Conservation (phyloP, 768 basidiomycete species). For the Mycena filopes region DNA sequence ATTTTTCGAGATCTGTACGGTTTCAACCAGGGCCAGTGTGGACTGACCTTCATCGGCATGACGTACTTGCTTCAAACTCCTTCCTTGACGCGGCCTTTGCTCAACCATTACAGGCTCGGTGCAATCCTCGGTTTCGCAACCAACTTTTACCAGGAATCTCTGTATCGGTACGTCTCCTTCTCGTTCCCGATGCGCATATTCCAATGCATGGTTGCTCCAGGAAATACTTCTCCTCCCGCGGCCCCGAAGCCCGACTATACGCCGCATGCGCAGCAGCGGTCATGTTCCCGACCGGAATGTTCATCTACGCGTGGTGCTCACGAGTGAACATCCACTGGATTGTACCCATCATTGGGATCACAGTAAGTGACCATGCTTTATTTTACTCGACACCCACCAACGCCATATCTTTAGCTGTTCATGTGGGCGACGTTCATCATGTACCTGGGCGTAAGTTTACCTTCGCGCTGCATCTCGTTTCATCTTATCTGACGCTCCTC, state of each 20-base stretch:
- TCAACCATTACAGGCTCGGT: constrained; percentile 51
- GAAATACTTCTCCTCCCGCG: constrained; percentile 37
- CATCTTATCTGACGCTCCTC: too few species aligned
- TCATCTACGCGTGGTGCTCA: constrained; percentile 75
- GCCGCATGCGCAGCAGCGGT: constrained; percentile 58
- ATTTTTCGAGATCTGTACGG: constrained; percentile 59
- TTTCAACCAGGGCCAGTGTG: constrained; percentile 60
- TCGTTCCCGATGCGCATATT: neutral
- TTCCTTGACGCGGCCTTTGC: neutral
- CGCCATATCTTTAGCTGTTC: constrained; percentile 42
- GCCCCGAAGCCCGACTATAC: constrained; percentile 64
- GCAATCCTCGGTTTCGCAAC: constrained; percentile 52
- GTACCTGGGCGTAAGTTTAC: constrained; percentile 47
- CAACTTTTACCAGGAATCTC: constrained; percentile 54
- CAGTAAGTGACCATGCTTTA: constrained; percentile 35
- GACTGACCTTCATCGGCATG: constrained; percentile 59
- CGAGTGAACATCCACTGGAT: constrained; percentile 63
- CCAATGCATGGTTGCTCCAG: constrained; percentile 26
- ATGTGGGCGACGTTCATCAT: constrained; percentile 50
- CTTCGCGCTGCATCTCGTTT: too few species aligned
- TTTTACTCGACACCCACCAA: neutral
- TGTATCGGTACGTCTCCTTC: constrained; percentile 51
- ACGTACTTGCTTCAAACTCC: constrained; percentile 42
- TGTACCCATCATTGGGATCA: constrained; percentile 59
- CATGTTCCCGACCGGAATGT: constrained; percentile 62